Evolutionary conservation across 2,329 filamentous ascomycete genomes (phyloP).

Genomic region (Trichoderma cornu-damae): DNA sequence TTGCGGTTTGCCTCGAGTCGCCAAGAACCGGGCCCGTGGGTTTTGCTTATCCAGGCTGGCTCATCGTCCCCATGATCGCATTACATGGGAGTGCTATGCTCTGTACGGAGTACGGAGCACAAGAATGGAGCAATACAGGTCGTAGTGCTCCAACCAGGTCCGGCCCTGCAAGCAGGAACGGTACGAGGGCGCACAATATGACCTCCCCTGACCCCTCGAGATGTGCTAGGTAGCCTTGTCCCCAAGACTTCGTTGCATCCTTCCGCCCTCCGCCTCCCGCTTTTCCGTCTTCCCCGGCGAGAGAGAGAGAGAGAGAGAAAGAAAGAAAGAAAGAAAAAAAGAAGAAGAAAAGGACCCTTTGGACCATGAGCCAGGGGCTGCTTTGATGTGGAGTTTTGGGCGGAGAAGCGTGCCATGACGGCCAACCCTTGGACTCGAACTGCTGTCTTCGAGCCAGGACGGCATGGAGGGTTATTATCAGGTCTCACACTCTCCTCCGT

Average conservation of each 20-base stretch:
- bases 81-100: slow-evolving; percentile 2
- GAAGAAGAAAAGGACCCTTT: background rate
- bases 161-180: background rate
- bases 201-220: background rate
- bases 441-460: background rate
- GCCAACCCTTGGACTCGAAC: slow-evolving; percentile 1
- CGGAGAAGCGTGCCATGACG: slow-evolving; percentile 9
- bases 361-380: slow-evolving; percentile 5
- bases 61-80: slow-evolving; percentile 9
- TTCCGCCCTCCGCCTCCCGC: slow-evolving; percentile 17
- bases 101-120: slow-evolving; percentile 1
- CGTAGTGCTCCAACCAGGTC: slow-evolving; percentile 2
- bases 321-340: no score
- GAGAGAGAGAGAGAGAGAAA: no score
- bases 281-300: slow-evolving; percentile 16
- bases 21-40: slow-evolving; percentile 21
- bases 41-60: slow-evolving; percentile 3
- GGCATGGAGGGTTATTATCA: background rate
- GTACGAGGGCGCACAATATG: background rate
- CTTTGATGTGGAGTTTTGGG: slow-evolving; percentile 3
- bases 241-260: slow-evolving; percentile 12
- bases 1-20: slow-evolving; percentile 11
- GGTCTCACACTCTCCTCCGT: background rate
- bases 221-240: slow-evolving; percentile 1
- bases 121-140: no score